Evolutionary conservation across 352 stramenopile genomes (phyloP), one percentile per base, ranked within the genome.

Genomic region (Phytophthora sp.): DNA sequence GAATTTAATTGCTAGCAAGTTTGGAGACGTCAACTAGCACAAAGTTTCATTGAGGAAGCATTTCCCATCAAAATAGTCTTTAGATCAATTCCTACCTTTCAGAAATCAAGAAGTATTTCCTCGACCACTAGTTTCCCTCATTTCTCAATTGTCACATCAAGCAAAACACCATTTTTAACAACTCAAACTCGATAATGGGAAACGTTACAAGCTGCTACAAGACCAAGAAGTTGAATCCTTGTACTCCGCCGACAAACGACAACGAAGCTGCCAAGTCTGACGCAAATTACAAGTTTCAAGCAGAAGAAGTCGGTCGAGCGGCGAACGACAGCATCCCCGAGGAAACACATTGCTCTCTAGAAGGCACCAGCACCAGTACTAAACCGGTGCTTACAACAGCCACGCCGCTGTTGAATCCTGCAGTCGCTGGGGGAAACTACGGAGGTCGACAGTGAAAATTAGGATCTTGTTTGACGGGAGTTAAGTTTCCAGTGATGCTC

Each of bases 181-280:
- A 30, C 35, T 12, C 29, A 33, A 20, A 7, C 18, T 24, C 12
- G 12, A 58, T 8, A 23, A 68, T 68, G 60, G 60, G 60, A 18
- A 62, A 60, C 60, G 39, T 62, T 16, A 52, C 45, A 33, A 56
- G 51, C 15, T 68, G 60, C 20, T 51, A 29, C 60, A 68, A 63
- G 18, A 30, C 12, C 13, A 45, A n/a, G 11, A 44, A 63, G 6
- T 33, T 11, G 23, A 33, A 57, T 7, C 24, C 44, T n/a, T 55
- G 41, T 31, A 68, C 42, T n/a, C 50, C 60, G 3, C 18, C 33
- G 26, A 55, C 13, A 7, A 45, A 36, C 21, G 46, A 42, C 33
- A 44, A 62, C 3, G 31, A 62, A 27, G 27, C 29, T 21, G n/a
- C 44, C 21, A 60, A 54, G n/a, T 49, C 58, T 9, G 46, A 52